Conservation (phyloP, 2,329 filamentous ascomycete genomes). For the Fusarium annulatum region DNA sequence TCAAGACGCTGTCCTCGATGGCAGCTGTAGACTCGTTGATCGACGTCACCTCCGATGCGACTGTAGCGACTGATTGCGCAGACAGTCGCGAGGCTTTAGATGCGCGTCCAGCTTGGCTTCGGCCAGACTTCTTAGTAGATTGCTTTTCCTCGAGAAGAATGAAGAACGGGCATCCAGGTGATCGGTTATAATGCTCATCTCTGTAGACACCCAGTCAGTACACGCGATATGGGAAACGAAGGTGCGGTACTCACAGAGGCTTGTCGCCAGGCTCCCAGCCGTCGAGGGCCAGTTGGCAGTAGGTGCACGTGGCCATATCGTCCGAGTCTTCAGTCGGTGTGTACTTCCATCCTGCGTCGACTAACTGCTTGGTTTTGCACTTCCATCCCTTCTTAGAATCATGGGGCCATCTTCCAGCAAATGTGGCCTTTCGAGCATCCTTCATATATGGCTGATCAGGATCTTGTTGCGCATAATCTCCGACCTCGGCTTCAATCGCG, state of each 20-base stretch:
- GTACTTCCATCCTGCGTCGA: conserved; percentile 93
- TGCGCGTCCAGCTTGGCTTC: conserved; percentile 64
- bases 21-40: conserved; percentile 60
- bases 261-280: conserved; percentile 96
- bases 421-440: conserved; percentile 84
- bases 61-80: conserved; percentile 65
- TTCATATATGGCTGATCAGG: conserved; percentile 78
- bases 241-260: conserved; percentile 72
- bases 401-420: conserved; percentile 88
- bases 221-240: background rate
- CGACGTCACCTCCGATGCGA: conserved; percentile 61
- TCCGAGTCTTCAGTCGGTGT: conserved; percentile 85
- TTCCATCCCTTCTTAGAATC: conserved; percentile 89
- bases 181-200: conserved; percentile 86
- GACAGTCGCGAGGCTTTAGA: conserved; percentile 79
- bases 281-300: conserved; percentile 89
- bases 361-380: conserved; percentile 90
- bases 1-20: conserved; percentile 69
- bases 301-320: conserved; percentile 90
- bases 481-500: conserved; percentile 69
- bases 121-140: conserved; percentile 64
- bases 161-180: conserved; percentile 86
- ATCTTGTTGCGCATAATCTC: conserved; percentile 75
- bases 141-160: conserved; percentile 69
- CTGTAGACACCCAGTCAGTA: conserved; percentile 56